Conservation (phyloP, 768 basidiomycete genomes). For the Coprinopsis strossmayeri region DNA sequence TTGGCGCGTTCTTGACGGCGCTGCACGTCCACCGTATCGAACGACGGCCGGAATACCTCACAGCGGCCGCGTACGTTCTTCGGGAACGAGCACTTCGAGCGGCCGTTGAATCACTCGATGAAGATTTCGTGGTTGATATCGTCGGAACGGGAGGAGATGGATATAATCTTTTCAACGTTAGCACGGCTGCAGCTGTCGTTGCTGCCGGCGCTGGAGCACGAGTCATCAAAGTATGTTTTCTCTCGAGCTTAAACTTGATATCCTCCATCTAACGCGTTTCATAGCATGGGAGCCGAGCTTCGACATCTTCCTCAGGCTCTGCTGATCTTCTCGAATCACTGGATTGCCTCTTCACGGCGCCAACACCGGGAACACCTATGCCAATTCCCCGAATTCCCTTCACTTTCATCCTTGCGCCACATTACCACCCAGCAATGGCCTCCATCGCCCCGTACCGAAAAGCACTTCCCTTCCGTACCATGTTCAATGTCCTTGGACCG, state of each 20-base stretch:
- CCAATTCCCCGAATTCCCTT: conserved; percentile 70
- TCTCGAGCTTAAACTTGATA: neutral
- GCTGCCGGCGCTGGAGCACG: conserved; percentile 92
- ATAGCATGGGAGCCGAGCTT: conserved; percentile 87
- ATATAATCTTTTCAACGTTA: conserved; percentile 94
- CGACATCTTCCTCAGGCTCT: conserved; percentile 90
- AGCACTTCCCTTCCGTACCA: conserved; percentile 86
- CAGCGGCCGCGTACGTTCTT: conserved; percentile 72
- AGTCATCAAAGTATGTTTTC: conserved; percentile 73
- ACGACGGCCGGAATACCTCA: conserved; percentile 65
- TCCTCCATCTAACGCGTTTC: neutral
- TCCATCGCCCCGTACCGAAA: conserved; percentile 79
- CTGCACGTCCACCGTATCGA: conserved; percentile 78
- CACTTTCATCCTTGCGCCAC: conserved; percentile 88
- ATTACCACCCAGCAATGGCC: conserved; percentile 87
- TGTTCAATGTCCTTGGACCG: conserved; percentile 95
- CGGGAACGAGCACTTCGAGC: conserved; percentile 62
- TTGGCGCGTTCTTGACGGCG: conserved; percentile 87
- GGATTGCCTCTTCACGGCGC: conserved; percentile 66
- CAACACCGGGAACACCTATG: conserved; percentile 49
- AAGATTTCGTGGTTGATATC: conserved; percentile 79
- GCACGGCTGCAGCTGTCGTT: conserved; percentile 88
- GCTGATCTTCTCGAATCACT: conserved; percentile 88
- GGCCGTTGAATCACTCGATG: conserved; percentile 46
- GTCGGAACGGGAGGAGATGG: conserved; percentile 96